Percentiles rank a stretch among this genome's conserved stretches.
Conservation (phyloP, 2,329 filamentous ascomycete genomes). For the Fusarium metavorans region DNA sequence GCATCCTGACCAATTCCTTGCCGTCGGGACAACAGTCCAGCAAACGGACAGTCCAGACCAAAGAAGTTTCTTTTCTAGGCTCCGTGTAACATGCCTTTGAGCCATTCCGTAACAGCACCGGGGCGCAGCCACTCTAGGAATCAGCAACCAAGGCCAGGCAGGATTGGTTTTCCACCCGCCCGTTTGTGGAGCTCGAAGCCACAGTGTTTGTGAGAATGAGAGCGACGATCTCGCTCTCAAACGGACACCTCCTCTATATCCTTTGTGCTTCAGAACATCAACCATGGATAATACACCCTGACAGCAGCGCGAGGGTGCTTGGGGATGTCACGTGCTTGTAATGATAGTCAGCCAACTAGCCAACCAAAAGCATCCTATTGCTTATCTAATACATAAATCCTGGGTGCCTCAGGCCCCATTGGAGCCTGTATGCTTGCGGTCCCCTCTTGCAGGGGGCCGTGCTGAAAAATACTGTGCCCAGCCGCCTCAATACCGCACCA, state of each 20-base stretch:
- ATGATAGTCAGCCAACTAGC: constrained; percentile 18
- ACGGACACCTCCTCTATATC: constrained; percentile 1
- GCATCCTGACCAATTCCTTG: constrained; percentile 12
- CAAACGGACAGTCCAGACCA: constrained; percentile 15
- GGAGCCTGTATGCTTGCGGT: constrained; percentile 41
- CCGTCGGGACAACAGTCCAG: constrained; percentile 10
- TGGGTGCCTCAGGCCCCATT: constrained; percentile 39
- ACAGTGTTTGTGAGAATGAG: not conserved
- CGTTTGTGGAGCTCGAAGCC: constrained; percentile 18
- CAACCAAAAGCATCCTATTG: not conserved
- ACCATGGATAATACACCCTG: not conserved
- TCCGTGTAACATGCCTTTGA: constrained; percentile 24
- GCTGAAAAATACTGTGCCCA: constrained; percentile 59
- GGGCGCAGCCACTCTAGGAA: constrained; percentile 11
- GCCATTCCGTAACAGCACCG: constrained; percentile 29
- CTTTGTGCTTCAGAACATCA: not conserved
- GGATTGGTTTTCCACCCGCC: not conserved
- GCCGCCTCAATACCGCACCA: constrained; percentile 56
- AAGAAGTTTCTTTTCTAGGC: constrained; percentile 11
- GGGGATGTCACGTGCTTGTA: constrained; percentile 38
- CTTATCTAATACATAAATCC: constrained; percentile 30
- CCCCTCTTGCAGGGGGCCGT: constrained; percentile 50
- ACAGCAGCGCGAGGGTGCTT: not conserved
- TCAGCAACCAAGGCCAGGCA: not conserved
- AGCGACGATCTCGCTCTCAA: not conserved